Percentiles rank a stretch among this genome's conserved stretches.
Evolutionary conservation across 192 early-diverging fungal genomes (phyloP).

Genomic region (Geranomyces variabilis): DNA sequence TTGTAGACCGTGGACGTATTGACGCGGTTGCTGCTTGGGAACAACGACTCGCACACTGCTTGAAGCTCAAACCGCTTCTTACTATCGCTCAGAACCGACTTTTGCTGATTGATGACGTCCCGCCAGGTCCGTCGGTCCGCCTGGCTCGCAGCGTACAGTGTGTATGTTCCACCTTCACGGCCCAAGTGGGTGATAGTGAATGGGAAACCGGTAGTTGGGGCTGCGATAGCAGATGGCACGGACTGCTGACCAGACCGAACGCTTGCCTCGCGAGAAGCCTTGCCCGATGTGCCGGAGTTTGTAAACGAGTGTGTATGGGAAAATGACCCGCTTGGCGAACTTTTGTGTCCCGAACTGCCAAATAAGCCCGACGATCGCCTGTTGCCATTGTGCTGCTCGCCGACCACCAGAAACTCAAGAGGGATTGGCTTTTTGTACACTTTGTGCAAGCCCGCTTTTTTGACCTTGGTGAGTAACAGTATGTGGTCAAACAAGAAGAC

Average conservation of each 20-base stretch:
- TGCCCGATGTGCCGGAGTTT: background rate
- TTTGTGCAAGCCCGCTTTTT: slow-evolving; percentile 54
- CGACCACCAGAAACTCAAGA: slow-evolving; percentile 64
- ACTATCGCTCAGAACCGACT: slow-evolving; percentile 39
- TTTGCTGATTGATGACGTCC: slow-evolving; percentile 74
- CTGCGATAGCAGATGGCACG: background rate
- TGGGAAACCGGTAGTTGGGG: slow-evolving; percentile 61
- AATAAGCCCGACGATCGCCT: slow-evolving; percentile 35
- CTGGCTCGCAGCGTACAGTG: slow-evolving; percentile 74
- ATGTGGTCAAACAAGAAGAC: slow-evolving; percentile 87
- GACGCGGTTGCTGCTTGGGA: slow-evolving; percentile 58
- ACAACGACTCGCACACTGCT: slow-evolving; percentile 55
- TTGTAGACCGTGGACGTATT: slow-evolving; percentile 59
- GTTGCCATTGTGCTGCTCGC: slow-evolving; percentile 8
- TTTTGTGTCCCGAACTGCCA: slow-evolving; percentile 4
- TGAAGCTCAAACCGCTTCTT: slow-evolving; percentile 59
- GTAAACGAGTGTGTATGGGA: background rate
- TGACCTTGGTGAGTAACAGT: slow-evolving; percentile 43
- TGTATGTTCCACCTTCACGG: slow-evolving; percentile 66
- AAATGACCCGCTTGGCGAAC: background rate
- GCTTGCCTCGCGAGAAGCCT: background rate
- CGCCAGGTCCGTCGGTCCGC: slow-evolving; percentile 82
- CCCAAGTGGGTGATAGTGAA: slow-evolving; percentile 78
- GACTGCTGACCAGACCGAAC: background rate
- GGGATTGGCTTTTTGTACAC: slow-evolving; percentile 77